Conservation (phyloP, 768 basidiomycete genomes). For the Phylloporus sp. region DNA sequence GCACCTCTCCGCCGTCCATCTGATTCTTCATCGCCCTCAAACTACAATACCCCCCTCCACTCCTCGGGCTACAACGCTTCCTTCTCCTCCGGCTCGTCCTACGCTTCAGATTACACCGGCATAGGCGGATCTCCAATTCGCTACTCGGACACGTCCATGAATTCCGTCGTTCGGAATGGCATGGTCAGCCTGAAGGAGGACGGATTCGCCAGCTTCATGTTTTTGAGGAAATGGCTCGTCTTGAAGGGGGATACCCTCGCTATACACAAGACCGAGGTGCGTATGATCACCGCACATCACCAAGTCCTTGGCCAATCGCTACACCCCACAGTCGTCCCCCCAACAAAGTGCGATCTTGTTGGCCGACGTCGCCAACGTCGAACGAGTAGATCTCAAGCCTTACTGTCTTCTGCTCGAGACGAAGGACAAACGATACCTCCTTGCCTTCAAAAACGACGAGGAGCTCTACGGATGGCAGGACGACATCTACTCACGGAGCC, state of each 20-base stretch:
- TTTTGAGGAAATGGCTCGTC: conserved; percentile 87
- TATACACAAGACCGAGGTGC: conserved; percentile 90
- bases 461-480: conserved; percentile 99
- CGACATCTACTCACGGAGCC: conserved; percentile 89
- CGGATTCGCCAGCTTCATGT: conserved; percentile 85
- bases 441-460: conserved; percentile 88
- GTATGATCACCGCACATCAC: conserved; percentile 21
- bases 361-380: conserved; percentile 78
- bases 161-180: conserved; percentile 58
- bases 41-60: conserved; percentile 41
- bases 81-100: conserved; percentile 56
- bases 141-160: conserved; percentile 31
- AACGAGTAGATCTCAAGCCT: conserved; percentile 90
- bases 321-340: conserved; percentile 40
- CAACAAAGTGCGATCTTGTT: conserved; percentile 61
- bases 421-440: conserved; percentile 73
- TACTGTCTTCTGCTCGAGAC: conserved; percentile 89
- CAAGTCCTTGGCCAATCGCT: background rate
- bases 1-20: conserved; percentile 51
- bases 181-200: conserved; percentile 89
- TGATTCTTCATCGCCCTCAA: conserved; percentile 29
- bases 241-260: conserved; percentile 73
- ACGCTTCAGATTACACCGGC: conserved; percentile 65
- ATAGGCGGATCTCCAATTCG: conserved; percentile 78
- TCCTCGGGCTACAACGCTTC: conserved; percentile 56